phyloP scores from a whole-genome alignment of 768 basidiomycete species.

The Neoboletus brunneissimus region DNA sequence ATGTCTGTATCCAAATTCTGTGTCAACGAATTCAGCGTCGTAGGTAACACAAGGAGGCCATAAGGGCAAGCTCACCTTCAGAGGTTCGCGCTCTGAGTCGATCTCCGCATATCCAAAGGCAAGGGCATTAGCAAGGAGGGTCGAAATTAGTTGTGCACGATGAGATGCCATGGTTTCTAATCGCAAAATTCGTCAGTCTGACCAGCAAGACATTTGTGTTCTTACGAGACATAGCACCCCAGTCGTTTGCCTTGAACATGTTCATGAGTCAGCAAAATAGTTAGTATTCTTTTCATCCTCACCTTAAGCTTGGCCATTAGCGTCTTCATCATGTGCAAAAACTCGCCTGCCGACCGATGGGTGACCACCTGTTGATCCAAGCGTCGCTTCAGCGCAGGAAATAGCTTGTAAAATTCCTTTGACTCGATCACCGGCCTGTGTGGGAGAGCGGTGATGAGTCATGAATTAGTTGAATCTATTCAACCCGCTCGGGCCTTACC shows the following conservation, averaged over 20 bases:
- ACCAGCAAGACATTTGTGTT: background rate
- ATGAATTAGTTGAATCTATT: background rate
- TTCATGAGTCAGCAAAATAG: background rate
- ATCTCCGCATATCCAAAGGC: constrained; percentile 45
- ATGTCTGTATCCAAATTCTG: constrained; percentile 55
- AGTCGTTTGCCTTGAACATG: constrained; percentile 51
- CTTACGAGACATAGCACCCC: constrained; percentile 63
- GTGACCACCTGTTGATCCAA: constrained; percentile 50
- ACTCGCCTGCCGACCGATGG: constrained; percentile 50
- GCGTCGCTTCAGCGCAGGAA: constrained; percentile 43
- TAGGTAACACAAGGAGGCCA: fast-evolving
- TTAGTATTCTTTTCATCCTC: background rate
- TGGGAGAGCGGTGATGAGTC: background rate
- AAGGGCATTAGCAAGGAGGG: constrained; percentile 46
- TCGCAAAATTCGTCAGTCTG: background rate
- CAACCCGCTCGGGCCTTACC: constrained; percentile 29
- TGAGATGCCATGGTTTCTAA: constrained; percentile 49
- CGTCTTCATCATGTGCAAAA: constrained; percentile 56
- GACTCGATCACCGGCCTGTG: constrained; percentile 58
- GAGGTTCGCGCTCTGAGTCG: constrained; percentile 43
- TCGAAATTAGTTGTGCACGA: constrained; percentile 42
- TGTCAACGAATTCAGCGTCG: background rate
- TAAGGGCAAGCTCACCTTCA: constrained; percentile 41
- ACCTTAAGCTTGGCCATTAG: constrained; percentile 72
- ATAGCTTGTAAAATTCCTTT: constrained; percentile 55